phyloP scores from a whole-genome alignment of 306 rosid genomes.

The Sicyos baderoa region DNA sequence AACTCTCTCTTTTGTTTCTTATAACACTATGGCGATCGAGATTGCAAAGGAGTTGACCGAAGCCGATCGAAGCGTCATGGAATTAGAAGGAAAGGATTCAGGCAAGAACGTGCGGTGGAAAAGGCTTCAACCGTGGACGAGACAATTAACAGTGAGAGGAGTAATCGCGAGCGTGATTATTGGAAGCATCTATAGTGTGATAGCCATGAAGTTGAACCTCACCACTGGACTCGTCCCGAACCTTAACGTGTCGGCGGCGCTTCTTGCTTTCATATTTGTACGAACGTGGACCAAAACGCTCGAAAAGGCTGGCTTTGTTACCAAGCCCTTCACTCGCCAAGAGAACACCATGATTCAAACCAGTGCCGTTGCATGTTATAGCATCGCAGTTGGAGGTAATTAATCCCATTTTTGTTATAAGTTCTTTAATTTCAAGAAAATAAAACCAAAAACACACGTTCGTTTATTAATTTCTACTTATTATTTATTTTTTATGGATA shows the following conservation, averaged over 20 bases:
- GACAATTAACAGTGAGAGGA: constrained; percentile 73
- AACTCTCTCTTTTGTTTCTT: background rate
- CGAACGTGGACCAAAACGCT: constrained; percentile 66
- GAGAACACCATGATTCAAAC: constrained; percentile 95
- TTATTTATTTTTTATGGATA: background rate
- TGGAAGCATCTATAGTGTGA: constrained; percentile 59
- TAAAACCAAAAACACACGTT: background rate
- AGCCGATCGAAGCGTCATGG: constrained; percentile 10
- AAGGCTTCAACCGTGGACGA: constrained; percentile 45
- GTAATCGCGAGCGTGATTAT: constrained; percentile 58
- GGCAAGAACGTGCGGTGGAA: background rate
- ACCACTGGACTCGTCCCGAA: constrained; percentile 81
- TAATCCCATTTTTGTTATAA: background rate
- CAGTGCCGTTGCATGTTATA: constrained; percentile 80
- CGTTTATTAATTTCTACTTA: background rate
- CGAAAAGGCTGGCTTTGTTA: constrained; percentile 41
- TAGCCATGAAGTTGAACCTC: constrained; percentile 83
- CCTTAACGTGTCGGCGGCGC: constrained; percentile 82
- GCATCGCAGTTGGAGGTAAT: constrained; percentile 73
- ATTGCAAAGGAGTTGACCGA: constrained; percentile 18
- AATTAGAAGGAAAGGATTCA: background rate
- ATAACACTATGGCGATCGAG: constrained; percentile 16
- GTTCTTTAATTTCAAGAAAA: background rate
- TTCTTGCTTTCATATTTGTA: constrained; percentile 60
- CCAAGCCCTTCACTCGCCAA: constrained; percentile 79